These are phyloP conservation scores for Eudorina sp. DNA, from an alignment of 139 green algal genomes.

Conservation along the genomic window DNA sequence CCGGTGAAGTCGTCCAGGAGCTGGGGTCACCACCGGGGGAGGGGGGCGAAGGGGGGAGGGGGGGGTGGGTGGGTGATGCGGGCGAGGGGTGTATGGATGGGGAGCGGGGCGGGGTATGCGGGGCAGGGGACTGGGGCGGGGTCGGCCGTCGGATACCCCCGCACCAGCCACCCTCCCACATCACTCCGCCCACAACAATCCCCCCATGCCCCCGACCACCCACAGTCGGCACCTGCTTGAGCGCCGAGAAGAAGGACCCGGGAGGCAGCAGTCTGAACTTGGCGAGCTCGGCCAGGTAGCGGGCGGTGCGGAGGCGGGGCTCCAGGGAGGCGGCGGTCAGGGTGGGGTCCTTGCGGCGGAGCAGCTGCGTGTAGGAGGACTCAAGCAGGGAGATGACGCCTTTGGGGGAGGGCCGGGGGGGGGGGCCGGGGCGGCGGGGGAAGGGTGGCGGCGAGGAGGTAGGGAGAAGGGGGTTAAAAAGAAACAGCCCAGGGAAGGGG, in stretches of 20 bases:
- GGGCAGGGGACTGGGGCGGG: not conserved
- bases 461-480: not conserved
- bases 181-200: not conserved
- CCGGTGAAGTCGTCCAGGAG: conserved; percentile 92
- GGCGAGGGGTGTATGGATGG: not conserved
- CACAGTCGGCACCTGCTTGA: conserved; percentile 65
- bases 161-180: not conserved
- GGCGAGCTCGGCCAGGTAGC: conserved; percentile 92
- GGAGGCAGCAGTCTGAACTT: conserved; percentile 83
- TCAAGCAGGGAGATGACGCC: conserved; percentile 78
- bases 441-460: too few relatives aligned
- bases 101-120: not conserved
- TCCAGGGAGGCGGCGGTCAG: conserved; percentile 75
- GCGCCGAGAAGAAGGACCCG: conserved; percentile 68
- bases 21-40: conserved; percentile 44
- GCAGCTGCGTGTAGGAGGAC: conserved; percentile 79
- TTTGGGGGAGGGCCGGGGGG: conserved; percentile 8
- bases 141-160: not conserved
- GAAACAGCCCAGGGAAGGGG: too few relatives aligned
- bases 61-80: not conserved
- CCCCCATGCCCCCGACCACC: not conserved
- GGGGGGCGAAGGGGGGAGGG: conserved; percentile 8
- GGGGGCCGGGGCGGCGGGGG: not conserved
- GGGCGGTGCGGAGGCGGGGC: conserved; percentile 76
- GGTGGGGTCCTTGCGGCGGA: conserved; percentile 78